A percentile compares a stretch with the other conserved stretches of the same genome.
Conservation (phyloP, 2,329 filamentous ascomycete genomes). For the Geosmithia flava region DNA sequence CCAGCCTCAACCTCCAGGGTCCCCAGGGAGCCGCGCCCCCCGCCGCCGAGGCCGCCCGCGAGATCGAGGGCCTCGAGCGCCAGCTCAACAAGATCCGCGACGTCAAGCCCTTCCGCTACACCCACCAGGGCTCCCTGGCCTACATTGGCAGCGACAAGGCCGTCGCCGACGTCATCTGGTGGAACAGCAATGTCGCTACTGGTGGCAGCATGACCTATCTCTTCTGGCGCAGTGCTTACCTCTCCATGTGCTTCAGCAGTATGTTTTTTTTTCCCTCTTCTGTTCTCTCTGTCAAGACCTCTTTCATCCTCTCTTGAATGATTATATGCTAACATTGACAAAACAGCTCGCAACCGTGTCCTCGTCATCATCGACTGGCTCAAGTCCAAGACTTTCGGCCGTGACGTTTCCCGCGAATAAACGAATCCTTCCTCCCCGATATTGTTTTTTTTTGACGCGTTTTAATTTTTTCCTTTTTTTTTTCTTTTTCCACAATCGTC, state of each 20-base stretch:
- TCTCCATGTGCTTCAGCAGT: conserved; percentile 99
- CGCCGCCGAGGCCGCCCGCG: conserved; percentile 52
- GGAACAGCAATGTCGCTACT: conserved; percentile 89
- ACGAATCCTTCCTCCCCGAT: not conserved
- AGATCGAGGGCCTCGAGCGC: conserved; percentile 82
- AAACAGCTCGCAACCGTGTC: conserved; percentile 76
- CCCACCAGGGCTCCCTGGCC: conserved; percentile 89
- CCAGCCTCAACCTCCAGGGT: conserved; percentile 38
- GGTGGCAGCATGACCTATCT: conserved; percentile 92
- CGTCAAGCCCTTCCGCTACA: conserved; percentile 96
- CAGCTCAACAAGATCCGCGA: conserved; percentile 83
- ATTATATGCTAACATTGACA: not conserved
- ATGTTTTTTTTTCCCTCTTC: conserved; percentile 31
- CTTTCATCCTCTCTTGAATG: not conserved
- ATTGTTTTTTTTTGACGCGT: not conserved
- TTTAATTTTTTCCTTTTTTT: not conserved
- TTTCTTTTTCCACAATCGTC: too few relatives aligned
- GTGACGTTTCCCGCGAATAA: conserved; percentile 82
- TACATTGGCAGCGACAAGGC: conserved; percentile 98
- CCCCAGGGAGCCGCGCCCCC: conserved; percentile 29
- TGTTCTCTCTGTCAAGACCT: not conserved
- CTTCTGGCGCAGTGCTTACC: conserved; percentile 95
- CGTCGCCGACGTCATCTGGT: conserved; percentile 93
- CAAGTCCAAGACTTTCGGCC: conserved; percentile 93
- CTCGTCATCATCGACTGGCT: conserved; percentile 90